These are phyloP conservation scores for Entophlyctis luteolus DNA, from an alignment of 192 early-diverging fungal genomes.

Conservation along the genomic window DNA sequence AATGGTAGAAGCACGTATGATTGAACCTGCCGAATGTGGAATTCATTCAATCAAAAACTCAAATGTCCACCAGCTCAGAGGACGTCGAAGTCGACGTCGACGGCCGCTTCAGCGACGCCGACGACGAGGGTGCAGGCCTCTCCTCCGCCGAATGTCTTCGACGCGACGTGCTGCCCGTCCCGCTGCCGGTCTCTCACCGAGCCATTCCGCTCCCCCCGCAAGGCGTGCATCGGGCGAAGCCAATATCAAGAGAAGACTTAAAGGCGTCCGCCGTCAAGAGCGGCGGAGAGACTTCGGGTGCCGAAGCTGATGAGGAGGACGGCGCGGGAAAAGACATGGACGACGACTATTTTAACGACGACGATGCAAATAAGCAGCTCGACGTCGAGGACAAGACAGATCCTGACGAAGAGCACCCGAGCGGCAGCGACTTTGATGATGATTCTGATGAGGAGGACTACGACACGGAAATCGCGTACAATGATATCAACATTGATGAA, in stretches of 20 bases:
- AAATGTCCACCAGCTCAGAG: no score
- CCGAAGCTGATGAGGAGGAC: conserved; percentile 12
- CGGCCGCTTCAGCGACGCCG: conserved; percentile 7
- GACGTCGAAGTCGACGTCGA: no score
- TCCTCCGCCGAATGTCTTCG: not conserved
- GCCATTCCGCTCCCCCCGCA: not conserved
- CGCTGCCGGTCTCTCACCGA: no score
- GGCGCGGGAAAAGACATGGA: conserved; percentile 3
- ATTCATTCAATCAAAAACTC: no score
- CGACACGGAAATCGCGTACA: no score
- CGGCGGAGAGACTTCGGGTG: conserved; percentile 2
- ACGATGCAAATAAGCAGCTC: not conserved
- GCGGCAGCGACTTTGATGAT: not conserved
- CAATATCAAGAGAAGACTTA: not conserved
- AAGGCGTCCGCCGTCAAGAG: not conserved
- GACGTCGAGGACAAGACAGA: no score
- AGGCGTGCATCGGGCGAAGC: not conserved
- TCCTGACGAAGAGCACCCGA: conserved; percentile 1
- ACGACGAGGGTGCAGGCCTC: conserved; percentile 14
- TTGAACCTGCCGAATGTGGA: no score
- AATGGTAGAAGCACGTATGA: no score
- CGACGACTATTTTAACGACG: conserved; percentile 1
- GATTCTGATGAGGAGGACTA: conserved; percentile 48
- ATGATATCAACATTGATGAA: no score
- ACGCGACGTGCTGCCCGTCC: not conserved